Percentiles rank a stretch among this genome's conserved stretches.
Evolutionary conservation across 805 yeast genomes (phyloP).

Genomic region (Blastobotrys peoriensis): DNA sequence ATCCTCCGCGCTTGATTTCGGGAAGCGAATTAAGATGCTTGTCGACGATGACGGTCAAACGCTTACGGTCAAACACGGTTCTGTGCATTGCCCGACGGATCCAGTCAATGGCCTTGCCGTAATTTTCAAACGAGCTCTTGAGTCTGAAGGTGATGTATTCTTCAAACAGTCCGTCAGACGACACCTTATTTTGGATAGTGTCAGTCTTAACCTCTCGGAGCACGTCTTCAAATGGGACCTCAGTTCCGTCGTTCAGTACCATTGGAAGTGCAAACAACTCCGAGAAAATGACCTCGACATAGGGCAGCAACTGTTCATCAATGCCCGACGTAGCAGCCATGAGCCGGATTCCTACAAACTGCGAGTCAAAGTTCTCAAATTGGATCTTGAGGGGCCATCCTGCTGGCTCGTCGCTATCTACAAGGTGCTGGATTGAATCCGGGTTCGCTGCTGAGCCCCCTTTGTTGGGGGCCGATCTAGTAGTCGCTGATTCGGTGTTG

Average conservation of each 20-base stretch:
- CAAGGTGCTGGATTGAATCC: neutral
- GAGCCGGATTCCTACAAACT: slow-evolving; percentile 65
- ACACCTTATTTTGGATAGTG: slow-evolving; percentile 49
- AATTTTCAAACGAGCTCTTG: slow-evolving; percentile 56
- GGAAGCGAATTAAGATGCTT: slow-evolving; percentile 55
- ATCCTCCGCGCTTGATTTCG: slow-evolving; percentile 58
- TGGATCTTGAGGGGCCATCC: slow-evolving; percentile 52
- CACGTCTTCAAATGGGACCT: slow-evolving; percentile 68
- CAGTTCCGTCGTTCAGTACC: slow-evolving; percentile 51
- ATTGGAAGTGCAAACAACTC: slow-evolving; percentile 72
- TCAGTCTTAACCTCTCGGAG: slow-evolving; percentile 67
- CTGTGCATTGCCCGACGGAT: slow-evolving; percentile 55
- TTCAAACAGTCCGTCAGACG: slow-evolving; percentile 54
- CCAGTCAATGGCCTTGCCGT: slow-evolving; percentile 71
- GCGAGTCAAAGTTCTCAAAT: slow-evolving; percentile 72
- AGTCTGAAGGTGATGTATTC: slow-evolving; percentile 62
- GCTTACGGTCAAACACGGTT: slow-evolving; percentile 62
- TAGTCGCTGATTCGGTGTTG: slow-evolving; percentile 56
- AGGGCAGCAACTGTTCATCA: slow-evolving; percentile 51
- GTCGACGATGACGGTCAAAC: slow-evolving; percentile 62
- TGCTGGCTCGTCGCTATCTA: slow-evolving; percentile 7
- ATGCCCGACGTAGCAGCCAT: slow-evolving; percentile 50
- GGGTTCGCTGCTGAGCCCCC: slow-evolving; percentile 2
- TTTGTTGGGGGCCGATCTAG: slow-evolving; percentile 52
- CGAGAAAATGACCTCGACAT: slow-evolving; percentile 54